Conservation (phyloP, 352 stramenopile genomes). For the Globisporangium cystogenes region DNA sequence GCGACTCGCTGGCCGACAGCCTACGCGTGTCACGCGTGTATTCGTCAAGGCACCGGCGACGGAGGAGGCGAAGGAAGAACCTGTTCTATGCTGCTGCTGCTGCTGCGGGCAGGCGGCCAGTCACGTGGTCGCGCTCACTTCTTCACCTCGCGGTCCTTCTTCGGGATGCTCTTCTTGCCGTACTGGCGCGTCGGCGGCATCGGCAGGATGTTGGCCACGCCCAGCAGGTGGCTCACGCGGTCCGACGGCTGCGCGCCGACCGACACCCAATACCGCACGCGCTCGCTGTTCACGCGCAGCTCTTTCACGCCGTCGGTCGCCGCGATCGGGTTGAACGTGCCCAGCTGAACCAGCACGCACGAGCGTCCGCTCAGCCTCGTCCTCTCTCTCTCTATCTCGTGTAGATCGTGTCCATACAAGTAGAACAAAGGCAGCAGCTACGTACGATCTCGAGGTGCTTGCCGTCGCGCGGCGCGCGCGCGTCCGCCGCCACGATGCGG, state of each 20-base stretch:
- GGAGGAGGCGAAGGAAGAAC: too few relatives aligned
- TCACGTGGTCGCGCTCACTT: constrained; percentile 28
- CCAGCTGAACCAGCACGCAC: constrained; percentile 36
- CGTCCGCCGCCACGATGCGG: constrained; percentile 83
- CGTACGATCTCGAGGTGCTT: constrained; percentile 85
- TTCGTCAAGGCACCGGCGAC: too few relatives aligned
- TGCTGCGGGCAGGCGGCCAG: too few relatives aligned
- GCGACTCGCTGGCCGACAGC: too few relatives aligned
- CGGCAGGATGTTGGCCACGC: constrained; percentile 76
- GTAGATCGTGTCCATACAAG: too few relatives aligned
- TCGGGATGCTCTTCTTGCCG: constrained; percentile 80
- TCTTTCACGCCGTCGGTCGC: constrained; percentile 82
- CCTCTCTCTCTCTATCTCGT: too few relatives aligned
- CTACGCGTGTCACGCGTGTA: too few relatives aligned
- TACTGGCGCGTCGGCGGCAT: constrained; percentile 82
- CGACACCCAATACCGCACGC: constrained; percentile 85
- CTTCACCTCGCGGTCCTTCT: constrained; percentile 64
- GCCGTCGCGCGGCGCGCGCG: constrained; percentile 75
- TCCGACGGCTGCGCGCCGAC: constrained; percentile 84
- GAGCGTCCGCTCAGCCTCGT: background rate
- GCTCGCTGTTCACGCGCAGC: constrained; percentile 82
- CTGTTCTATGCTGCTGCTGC: background rate
- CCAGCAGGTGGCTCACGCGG: constrained; percentile 73
- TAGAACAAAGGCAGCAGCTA: constrained; percentile 1
- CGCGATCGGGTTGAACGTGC: constrained; percentile 86